Base-by-base conservation (phyloP, 1,284 basidiomycete genomes). In the Cryptococcus depauperatus region DNA sequence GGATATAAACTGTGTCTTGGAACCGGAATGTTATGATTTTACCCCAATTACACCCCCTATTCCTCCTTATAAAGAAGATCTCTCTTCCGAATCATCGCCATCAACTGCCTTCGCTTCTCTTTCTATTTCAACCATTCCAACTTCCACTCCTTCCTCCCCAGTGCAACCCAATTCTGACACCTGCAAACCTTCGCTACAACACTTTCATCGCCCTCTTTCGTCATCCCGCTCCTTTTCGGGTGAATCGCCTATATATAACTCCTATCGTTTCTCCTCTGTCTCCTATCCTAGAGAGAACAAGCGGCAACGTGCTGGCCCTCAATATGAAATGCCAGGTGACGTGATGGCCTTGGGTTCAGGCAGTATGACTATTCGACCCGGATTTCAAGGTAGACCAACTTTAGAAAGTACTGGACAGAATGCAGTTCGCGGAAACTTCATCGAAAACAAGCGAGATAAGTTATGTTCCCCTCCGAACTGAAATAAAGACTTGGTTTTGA, bases 91-190 rank as follows among this genome's bases (percentile, higher is more conserved):
- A 18, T 49, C 53, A n/a, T 43, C 44, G 2, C 49, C 53, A 13
- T 46, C 53, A n/a, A 40, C 44, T 21, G 53, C 50, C n/a, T 52
- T 55, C 30, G 38, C 53, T 2, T 35, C 39, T 13, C 38, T 55
- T 8, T 52, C 53, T 4, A 42, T 55, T 11, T 26, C 25, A 26
- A 19, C 35, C 37, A 8, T 30, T 14, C 11, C 33, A 23, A 7
- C 35, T 6, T 45, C 43, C n/a, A 22, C 16, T 7, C 14, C 18
- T 32, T 23, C 30, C 40, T 19, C 30, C 21, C 27, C 40, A 5
- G 19, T 22, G 19, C 19, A 37, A 21, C 35, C 19, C 35, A 13
- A 18, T 19, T 37, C 21, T 22, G 13, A 2, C 16, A 21, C 14
- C n/a, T 22, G 35, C 35, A 18, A 13, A 19, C 11, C 2, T 13